A percentile compares a stretch with the other conserved stretches of the same genome.
Conservation (phyloP, 257 asterid genomes). For the Solanum piurae region DNA sequence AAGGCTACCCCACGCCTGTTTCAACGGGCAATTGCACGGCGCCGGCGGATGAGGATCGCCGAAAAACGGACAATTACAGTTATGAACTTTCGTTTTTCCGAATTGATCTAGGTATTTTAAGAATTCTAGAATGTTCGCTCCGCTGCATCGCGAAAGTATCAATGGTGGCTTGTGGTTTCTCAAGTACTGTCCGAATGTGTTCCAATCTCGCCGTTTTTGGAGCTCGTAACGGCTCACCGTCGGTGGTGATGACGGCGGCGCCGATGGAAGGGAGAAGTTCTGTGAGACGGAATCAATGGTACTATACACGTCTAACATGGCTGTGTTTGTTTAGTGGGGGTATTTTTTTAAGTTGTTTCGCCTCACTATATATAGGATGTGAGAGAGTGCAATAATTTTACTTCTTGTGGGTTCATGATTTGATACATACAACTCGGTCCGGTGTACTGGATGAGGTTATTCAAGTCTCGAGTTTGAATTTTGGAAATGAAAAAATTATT, state of each 20-base stretch:
- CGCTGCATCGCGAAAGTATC: slow-evolving; percentile 47
- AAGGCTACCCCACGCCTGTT: slow-evolving; percentile 60
- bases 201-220: slow-evolving; percentile 59
- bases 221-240: slow-evolving; percentile 48
- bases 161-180: slow-evolving; percentile 57
- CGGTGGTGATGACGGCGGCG: neutral
- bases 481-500: no score
- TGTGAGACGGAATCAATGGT: neutral
- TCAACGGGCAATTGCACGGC: slow-evolving; percentile 33
- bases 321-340: neutral
- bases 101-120: neutral
- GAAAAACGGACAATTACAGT: slow-evolving; percentile 30
- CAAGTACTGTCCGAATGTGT: slow-evolving; percentile 48
- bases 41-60: slow-evolving; percentile 37
- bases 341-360: neutral
- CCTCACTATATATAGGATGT: neutral
- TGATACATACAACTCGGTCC: neutral
- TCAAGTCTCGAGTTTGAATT: no score
- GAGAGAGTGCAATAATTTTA: neutral
- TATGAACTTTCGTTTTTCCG: neutral
- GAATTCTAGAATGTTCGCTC: slow-evolving; percentile 43
- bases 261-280: neutral
- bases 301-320: neutral
- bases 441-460: neutral
- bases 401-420: neutral